phyloP scores from a whole-genome alignment of 1,284 basidiomycete species.

The Rhodotorula sp. region DNA sequence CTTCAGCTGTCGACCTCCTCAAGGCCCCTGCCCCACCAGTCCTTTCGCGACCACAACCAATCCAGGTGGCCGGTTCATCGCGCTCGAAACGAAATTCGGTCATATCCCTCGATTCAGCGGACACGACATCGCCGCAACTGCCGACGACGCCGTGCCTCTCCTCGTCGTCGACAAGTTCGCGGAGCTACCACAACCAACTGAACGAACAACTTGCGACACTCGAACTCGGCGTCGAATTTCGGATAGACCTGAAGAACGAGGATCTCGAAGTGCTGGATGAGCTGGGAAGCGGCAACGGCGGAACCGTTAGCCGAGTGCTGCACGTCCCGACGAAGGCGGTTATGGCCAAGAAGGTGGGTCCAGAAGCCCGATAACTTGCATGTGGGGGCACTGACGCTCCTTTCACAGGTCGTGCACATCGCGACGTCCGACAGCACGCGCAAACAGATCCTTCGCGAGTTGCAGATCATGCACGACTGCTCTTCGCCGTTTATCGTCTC shows the following conservation, averaged over 20 bases:
- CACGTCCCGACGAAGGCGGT: constrained; percentile 82
- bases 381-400: neutral
- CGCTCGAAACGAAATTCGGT: constrained; percentile 15
- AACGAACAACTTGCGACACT: constrained; percentile 45
- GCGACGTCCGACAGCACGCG: constrained; percentile 96
- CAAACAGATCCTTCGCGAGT: constrained; percentile 94
- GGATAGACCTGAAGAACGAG: constrained; percentile 51
- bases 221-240: constrained; percentile 51
- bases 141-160: constrained; percentile 27
- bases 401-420: constrained; percentile 83
- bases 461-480: constrained; percentile 99
- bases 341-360: constrained; percentile 89
- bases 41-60: constrained; percentile 15
- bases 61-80: constrained; percentile 29
- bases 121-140: constrained; percentile 8
- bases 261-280: constrained; percentile 69
- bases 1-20: constrained; percentile 20
- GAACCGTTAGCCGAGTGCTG: constrained; percentile 93
- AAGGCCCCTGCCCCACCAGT: constrained; percentile 1
- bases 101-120: constrained; percentile 5
- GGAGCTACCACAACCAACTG: constrained; percentile 27
- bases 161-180: constrained; percentile 1
- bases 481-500: constrained; percentile 89
- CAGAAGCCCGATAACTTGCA: neutral
- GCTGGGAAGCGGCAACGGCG: constrained; percentile 94